A percentile compares a stretch with the other conserved stretches of the same genome.
These are phyloP conservation scores for Oryza meridionalis DNA, from an alignment of 176 grass and related monocot genomes.

Conservation along the genomic window DNA sequence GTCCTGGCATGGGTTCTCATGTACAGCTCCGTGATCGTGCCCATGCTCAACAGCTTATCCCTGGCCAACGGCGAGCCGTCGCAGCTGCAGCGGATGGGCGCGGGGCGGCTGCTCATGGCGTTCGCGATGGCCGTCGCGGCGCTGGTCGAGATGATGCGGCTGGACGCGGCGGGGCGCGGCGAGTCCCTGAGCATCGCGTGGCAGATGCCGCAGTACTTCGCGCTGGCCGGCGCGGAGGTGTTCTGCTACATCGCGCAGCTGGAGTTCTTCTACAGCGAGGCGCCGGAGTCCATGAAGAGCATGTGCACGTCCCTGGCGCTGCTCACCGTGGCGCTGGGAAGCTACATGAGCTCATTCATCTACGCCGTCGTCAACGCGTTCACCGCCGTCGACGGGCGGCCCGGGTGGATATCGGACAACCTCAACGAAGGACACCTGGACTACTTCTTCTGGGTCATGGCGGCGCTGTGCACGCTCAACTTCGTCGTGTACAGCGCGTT, in stretches of 20 bases:
- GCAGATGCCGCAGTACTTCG: slow-evolving; percentile 76
- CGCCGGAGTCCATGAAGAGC: slow-evolving; percentile 79
- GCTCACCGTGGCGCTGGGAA: slow-evolving; percentile 67
- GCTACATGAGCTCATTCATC: slow-evolving; percentile 72
- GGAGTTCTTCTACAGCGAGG: slow-evolving; percentile 84
- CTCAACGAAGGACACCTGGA: slow-evolving; percentile 64
- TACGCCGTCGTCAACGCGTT: slow-evolving; percentile 45
- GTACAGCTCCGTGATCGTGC: slow-evolving; percentile 52
- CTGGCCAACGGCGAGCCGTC: slow-evolving; percentile 44
- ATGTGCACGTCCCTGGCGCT: slow-evolving; percentile 66
- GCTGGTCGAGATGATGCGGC: slow-evolving; percentile 53
- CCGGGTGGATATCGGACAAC: slow-evolving; percentile 75
- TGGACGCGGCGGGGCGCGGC: slow-evolving; percentile 28
- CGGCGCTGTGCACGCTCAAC: slow-evolving; percentile 55
- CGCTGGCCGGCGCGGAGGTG: slow-evolving; percentile 59
- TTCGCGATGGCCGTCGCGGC: slow-evolving; percentile 60
- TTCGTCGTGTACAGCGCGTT: slow-evolving; percentile 59
- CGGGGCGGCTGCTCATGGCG: slow-evolving; percentile 63
- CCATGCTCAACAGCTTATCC: slow-evolving; percentile 5
- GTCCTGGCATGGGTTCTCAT: slow-evolving; percentile 57
- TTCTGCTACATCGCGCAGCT: slow-evolving; percentile 75
- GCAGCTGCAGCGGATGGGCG: slow-evolving; percentile 67
- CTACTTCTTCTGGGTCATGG: slow-evolving; percentile 66
- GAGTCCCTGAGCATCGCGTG: slow-evolving; percentile 54
- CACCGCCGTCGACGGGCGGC: slow-evolving; percentile 31